phyloP scores from a whole-genome alignment of 1,284 basidiomycete species.

The Ustilago loliicola region DNA sequence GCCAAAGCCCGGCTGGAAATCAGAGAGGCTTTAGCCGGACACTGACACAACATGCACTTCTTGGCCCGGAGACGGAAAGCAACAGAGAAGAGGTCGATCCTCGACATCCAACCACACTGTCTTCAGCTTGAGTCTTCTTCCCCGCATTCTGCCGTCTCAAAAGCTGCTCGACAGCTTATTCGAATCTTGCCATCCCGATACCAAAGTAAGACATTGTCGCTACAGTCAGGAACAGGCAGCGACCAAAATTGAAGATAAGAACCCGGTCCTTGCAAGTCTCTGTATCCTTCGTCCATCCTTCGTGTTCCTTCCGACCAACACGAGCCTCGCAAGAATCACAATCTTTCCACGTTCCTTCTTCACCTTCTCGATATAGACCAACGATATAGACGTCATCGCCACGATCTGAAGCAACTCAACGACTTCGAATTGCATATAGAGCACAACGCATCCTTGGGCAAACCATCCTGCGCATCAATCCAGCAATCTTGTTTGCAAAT shows the following conservation, averaged over 20 bases:
- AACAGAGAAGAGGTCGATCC: no score
- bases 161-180: neutral
- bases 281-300: no score
- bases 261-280: no score
- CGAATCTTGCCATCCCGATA: neutral
- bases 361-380: neutral
- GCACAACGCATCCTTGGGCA: neutral
- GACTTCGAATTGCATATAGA: no score
- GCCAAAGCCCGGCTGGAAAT: constrained; percentile 1
- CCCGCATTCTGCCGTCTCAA: constrained; percentile 1
- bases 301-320: no score
- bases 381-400: neutral
- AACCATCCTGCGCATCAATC: neutral
- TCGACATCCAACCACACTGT: no score
- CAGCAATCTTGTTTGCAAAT: neutral
- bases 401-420: no score
- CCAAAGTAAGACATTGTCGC: no score
- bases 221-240: neutral
- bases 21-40: constrained; percentile 6
- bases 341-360: neutral
- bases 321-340: no score
- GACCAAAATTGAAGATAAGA: no score
- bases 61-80: neutral
- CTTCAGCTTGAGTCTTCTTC: neutral
- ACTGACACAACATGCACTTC: neutral